A percentile compares a stretch with the other conserved stretches of the same genome.
Evolutionary conservation across 176 grass and related monocot species (phyloP).

Genomic region (Oryza officinalis): DNA sequence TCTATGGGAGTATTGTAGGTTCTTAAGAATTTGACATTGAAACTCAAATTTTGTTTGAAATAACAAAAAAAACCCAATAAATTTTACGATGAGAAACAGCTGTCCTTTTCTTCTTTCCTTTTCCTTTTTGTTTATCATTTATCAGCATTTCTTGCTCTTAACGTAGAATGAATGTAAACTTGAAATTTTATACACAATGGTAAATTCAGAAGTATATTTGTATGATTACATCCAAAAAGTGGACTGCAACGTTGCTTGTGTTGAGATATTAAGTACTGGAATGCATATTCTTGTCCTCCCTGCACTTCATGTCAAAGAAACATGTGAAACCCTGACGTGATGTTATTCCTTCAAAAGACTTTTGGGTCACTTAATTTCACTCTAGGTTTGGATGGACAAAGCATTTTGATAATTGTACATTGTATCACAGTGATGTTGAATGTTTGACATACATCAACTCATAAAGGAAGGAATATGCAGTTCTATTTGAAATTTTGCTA

Average conservation of each 20-base stretch:
- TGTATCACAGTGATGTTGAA: background rate
- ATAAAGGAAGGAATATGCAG: background rate
- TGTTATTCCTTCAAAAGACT: background rate
- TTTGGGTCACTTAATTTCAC: background rate
- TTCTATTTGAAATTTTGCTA: background rate
- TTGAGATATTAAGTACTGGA: background rate
- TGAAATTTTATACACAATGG: background rate
- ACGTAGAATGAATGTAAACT: background rate
- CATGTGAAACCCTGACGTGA: background rate
- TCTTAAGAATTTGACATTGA: background rate
- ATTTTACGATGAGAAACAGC: background rate
- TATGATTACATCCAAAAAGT: background rate
- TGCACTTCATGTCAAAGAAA: background rate
- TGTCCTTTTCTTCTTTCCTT: background rate
- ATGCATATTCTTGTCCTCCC: background rate
- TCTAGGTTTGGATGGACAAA: background rate
- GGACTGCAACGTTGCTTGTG: background rate
- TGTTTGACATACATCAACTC: background rate
- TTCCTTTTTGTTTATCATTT: background rate
- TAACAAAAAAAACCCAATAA: background rate
- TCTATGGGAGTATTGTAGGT: background rate
- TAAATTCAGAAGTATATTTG: background rate
- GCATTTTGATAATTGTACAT: background rate
- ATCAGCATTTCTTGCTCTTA: background rate
- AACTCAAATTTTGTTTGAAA: background rate